Percentiles rank a stretch among this genome's conserved stretches.
phyloP scores from a whole-genome alignment of 2,329 filamentous ascomycete genomes.

The Ophiocordyceps camponoti-saundersi region DNA sequence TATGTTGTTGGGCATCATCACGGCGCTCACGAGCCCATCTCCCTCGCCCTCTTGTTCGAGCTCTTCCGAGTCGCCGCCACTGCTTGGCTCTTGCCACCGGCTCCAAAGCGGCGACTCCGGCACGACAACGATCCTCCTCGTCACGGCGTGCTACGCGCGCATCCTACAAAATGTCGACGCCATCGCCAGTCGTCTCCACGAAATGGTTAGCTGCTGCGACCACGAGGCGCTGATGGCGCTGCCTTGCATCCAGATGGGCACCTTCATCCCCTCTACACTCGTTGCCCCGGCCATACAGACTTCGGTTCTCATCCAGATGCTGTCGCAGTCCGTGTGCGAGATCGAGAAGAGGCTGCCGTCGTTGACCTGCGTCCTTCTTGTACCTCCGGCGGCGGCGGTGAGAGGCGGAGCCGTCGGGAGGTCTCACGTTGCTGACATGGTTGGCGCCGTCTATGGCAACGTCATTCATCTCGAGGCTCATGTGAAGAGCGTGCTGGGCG shows the following conservation, averaged over 20 bases:
- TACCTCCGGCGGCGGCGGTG: neutral
- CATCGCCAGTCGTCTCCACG: neutral
- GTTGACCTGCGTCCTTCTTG: neutral
- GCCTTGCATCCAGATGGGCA: constrained; percentile 1
- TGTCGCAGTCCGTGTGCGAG: constrained; percentile 1
- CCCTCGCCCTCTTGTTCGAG: neutral
- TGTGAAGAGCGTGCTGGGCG: constrained; percentile 1
- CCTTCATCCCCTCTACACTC: neutral
- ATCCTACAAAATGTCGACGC: constrained; percentile 1
- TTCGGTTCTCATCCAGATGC: constrained; percentile 1
- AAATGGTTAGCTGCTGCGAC: constrained; percentile 1
- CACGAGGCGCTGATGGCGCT: constrained; percentile 1
- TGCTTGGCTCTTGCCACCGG: neutral
- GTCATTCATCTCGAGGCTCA: constrained; percentile 1
- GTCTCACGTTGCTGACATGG: neutral
- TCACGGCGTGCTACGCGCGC: constrained; percentile 1
- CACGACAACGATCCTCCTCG: constrained; percentile 1
- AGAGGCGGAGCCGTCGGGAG: neutral
- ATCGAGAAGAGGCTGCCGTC: constrained; percentile 1
- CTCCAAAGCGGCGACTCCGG: neutral
- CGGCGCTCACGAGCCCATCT: neutral
- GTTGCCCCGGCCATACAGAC: constrained; percentile 1
- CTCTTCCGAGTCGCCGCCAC: neutral
- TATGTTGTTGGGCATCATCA: constrained; percentile 1
- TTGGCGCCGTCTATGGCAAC: constrained; percentile 1